These are phyloP conservation scores for Dalbergia cultrata DNA, from an alignment of 306 rosid genomes.

Conservation along the genomic window DNA sequence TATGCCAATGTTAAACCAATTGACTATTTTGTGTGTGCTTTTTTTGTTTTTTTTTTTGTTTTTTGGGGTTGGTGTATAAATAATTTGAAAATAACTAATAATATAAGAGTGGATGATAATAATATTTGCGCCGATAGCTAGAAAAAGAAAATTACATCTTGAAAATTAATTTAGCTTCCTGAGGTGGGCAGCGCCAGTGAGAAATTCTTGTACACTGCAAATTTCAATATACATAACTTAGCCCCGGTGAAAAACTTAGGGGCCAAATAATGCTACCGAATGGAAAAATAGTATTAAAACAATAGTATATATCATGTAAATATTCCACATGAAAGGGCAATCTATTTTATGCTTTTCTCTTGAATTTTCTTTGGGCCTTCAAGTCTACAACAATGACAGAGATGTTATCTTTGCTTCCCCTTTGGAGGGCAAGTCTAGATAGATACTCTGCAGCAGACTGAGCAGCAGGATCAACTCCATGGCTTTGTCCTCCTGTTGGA, in stretches of 20 bases:
- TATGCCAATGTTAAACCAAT: neutral
- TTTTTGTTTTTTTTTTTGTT: no score
- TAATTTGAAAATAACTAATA: neutral
- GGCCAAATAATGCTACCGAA: slow-evolving; percentile 50
- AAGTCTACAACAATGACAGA: slow-evolving; percentile 80
- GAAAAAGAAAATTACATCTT: slow-evolving; percentile 17
- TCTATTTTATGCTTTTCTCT: slow-evolving; percentile 48
- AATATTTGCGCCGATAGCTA: slow-evolving; percentile 11
- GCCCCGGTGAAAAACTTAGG: slow-evolving; percentile 55
- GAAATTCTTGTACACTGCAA: slow-evolving; percentile 30
- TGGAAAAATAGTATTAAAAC: slow-evolving; percentile 34
- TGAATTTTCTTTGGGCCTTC: slow-evolving; percentile 74
- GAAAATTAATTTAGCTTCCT: slow-evolving; percentile 15
- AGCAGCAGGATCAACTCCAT: slow-evolving; percentile 72
- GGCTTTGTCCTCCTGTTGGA: slow-evolving; percentile 24
- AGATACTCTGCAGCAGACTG: slow-evolving; percentile 83
- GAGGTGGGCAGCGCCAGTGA: slow-evolving; percentile 25
- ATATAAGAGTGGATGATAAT: neutral
- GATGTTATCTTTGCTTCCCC: slow-evolving; percentile 86
- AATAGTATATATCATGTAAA: slow-evolving; percentile 36
- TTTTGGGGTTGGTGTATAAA: neutral
- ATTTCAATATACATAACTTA: slow-evolving; percentile 44
- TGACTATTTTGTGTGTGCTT: no score
- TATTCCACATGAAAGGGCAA: slow-evolving; percentile 29
- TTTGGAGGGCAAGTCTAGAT: slow-evolving; percentile 75